These are phyloP conservation scores for Phialophora macrospora DNA, from an alignment of 2,329 filamentous ascomycete species.

Conservation along the genomic window DNA sequence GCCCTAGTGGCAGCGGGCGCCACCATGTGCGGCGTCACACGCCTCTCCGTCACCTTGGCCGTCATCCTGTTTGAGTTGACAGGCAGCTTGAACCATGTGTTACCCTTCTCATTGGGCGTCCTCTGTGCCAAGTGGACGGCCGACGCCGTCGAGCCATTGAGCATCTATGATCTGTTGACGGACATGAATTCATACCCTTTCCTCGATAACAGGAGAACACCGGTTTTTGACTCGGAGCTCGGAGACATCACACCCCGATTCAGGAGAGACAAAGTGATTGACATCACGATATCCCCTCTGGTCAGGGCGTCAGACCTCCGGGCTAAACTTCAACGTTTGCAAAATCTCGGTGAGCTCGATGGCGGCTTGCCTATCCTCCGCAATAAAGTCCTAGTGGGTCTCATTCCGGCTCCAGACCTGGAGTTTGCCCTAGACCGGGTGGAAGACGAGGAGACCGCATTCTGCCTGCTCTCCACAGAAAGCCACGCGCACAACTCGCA, in stretches of 20 bases:
- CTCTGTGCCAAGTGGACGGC: slow-evolving; percentile 98
- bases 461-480: slow-evolving; percentile 81
- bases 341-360: slow-evolving; percentile 86
- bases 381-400: slow-evolving; percentile 77
- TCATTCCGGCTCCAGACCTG: slow-evolving; percentile 92
- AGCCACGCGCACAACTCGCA: slow-evolving; percentile 52
- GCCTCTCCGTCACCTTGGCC: slow-evolving; percentile 87
- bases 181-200: slow-evolving; percentile 98
- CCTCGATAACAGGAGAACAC: slow-evolving; percentile 94
- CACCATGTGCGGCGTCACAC: slow-evolving; percentile 96
- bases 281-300: slow-evolving; percentile 81
- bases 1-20: slow-evolving; percentile 92
- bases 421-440: slow-evolving; percentile 90
- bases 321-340: slow-evolving; percentile 77
- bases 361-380: slow-evolving; percentile 87
- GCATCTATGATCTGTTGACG: slow-evolving; percentile 88
- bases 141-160: slow-evolving; percentile 89
- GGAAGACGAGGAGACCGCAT: slow-evolving; percentile 64
- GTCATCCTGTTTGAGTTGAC: slow-evolving; percentile 97
- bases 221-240: slow-evolving; percentile 85
- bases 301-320: slow-evolving; percentile 78
- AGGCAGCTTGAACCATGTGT: slow-evolving; percentile 89
- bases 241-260: slow-evolving; percentile 82
- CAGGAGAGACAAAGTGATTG: slow-evolving; percentile 78
- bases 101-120: slow-evolving; percentile 91